Evolutionary conservation across 192 early-diverging fungal species (phyloP).

Genomic region (Coemansia sp.): DNA sequence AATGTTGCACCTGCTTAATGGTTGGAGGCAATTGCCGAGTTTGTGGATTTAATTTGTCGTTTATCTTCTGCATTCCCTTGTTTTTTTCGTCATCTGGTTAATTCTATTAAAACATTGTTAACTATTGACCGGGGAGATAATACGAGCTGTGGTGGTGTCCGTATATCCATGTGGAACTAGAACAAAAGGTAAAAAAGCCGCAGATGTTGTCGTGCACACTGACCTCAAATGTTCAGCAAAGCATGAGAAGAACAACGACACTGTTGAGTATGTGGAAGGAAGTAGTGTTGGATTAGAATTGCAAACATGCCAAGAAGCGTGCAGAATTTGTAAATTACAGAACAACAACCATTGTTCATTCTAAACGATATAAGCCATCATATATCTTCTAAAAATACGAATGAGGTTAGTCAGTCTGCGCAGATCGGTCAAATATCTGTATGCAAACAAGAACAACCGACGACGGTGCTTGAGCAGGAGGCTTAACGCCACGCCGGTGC

Average conservation of each 20-base stretch:
- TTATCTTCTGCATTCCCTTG: background rate
- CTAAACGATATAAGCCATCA: background rate
- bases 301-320: background rate
- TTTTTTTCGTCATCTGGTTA: too few relatives aligned
- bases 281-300: background rate
- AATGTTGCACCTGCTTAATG: slow-evolving; percentile 19
- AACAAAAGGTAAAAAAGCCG: background rate
- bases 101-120: too few relatives aligned
- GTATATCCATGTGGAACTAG: background rate
- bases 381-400: background rate
- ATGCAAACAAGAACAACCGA: background rate
- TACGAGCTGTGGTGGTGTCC: too few relatives aligned
- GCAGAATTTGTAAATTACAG: background rate
- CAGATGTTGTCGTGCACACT: background rate
- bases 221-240: background rate
- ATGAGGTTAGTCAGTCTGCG: background rate
- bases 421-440: background rate
- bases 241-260: background rate
- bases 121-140: too few relatives aligned
- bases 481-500: background rate
- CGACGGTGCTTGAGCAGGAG: background rate
- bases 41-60: background rate
- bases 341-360: background rate
- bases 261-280: too few relatives aligned
- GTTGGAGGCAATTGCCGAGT: background rate